Conservation (phyloP, 2,329 filamentous ascomycete species). For the Paramyrothecium sp. region DNA sequence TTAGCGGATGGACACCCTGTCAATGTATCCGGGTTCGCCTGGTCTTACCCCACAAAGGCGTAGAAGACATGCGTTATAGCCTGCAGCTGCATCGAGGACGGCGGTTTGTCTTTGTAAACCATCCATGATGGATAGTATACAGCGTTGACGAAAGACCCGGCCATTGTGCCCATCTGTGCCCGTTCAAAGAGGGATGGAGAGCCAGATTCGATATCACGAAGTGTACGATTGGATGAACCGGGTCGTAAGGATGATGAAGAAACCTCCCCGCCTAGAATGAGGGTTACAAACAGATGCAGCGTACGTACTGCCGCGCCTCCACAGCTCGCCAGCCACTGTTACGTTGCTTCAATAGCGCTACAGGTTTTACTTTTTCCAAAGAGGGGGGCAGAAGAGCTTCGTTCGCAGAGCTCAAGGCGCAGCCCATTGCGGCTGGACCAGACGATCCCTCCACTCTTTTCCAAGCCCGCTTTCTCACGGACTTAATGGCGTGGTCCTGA, state of each 20-base stretch:
- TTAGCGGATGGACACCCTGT: constrained; percentile 8
- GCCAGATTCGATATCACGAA: not conserved
- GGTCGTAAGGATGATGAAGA: not conserved
- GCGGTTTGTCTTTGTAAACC: constrained; percentile 59
- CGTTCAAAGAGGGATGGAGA: not conserved
- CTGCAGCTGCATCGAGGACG: constrained; percentile 53
- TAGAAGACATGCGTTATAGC: constrained; percentile 65
- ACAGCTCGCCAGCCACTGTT: not conserved
- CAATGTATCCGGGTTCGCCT: not conserved
- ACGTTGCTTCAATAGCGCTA: not conserved
- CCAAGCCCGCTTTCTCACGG: too few species aligned
- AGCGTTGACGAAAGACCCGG: constrained; percentile 27
- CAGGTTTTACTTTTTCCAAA: not conserved
- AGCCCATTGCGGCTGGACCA: not conserved
- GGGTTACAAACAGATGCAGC: not conserved
- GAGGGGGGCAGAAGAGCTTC: not conserved
- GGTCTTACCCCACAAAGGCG: constrained; percentile 53
- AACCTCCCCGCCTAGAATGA: not conserved
- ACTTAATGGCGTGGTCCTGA: too few species aligned
- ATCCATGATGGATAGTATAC: constrained; percentile 67
- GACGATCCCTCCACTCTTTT: too few species aligned
- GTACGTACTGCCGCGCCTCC: not conserved
- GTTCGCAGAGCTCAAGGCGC: not conserved
- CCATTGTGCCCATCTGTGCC: constrained; percentile 7
- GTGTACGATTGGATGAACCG: not conserved